phyloP scores from a whole-genome alignment of 2,329 filamentous ascomycete species.

The Fusarium verrucosum region DNA sequence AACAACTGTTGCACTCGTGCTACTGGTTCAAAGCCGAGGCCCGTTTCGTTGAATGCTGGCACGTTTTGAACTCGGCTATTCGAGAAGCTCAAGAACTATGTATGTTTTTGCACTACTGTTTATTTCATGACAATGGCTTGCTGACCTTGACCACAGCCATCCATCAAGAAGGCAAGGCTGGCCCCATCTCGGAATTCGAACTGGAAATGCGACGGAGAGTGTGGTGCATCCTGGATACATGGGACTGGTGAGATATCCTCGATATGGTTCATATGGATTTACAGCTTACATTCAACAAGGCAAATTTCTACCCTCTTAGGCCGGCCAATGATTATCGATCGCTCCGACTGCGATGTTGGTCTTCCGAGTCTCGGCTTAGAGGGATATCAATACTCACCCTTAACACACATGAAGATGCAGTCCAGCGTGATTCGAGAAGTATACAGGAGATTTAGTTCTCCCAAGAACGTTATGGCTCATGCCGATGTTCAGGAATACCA shows the following conservation, averaged over 20 bases:
- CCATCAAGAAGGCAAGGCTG: constrained; percentile 45
- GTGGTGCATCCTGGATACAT: constrained; percentile 52
- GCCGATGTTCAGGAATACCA: constrained; percentile 49
- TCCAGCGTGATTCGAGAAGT: constrained; percentile 47
- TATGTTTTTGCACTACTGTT: constrained; percentile 7
- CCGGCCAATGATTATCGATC: constrained; percentile 50
- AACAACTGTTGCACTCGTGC: constrained; percentile 50
- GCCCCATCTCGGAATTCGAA: constrained; percentile 47
- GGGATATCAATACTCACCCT: constrained; percentile 45
- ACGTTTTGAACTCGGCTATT: constrained; percentile 49
- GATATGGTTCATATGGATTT: background rate
- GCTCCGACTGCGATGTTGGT: constrained; percentile 46
- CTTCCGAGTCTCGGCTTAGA: constrained; percentile 49
- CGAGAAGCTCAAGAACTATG: constrained; percentile 51
- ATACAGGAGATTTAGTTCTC: constrained; percentile 45
- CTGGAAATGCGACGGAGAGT: constrained; percentile 50
- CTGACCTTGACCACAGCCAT: constrained; percentile 40
- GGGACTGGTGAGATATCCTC: constrained; percentile 49
- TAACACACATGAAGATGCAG: constrained; percentile 51
- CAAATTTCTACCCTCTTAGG: constrained; percentile 50
- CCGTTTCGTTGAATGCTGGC: constrained; percentile 51
- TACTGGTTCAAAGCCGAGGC: constrained; percentile 52
- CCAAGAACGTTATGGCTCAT: constrained; percentile 43
- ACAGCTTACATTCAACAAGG: constrained; percentile 38
- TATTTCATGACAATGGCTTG: background rate